Base-by-base conservation (phyloP, 352 stramenopile species). In the Pythium brassicae region DNA sequence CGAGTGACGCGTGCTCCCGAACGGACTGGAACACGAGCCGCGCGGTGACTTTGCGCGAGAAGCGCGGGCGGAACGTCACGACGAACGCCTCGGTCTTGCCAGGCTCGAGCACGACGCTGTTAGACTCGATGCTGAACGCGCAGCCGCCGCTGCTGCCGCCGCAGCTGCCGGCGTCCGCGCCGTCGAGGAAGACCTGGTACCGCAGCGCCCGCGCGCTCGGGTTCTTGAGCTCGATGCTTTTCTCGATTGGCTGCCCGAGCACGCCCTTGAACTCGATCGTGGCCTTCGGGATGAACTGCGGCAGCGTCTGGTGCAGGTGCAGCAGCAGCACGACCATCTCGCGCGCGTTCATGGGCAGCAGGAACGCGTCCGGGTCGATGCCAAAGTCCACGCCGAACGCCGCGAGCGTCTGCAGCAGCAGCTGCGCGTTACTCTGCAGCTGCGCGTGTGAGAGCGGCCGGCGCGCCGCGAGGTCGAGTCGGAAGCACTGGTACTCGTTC, bases 141-240 rank as follows among this genome's bases (percentile, higher is more conserved):
- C 72, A 85, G 3, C 50, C 51, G 0, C 39, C 40, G 0, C 34
- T 35, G 19, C 35, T 29, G 37, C 26, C 50, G 3, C 19, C n/a
- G 7, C 10, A 47, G 25, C 26, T 34, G 0, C 26, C 23, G 4
- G 47, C 49, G 26, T 53, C 48, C 0, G 43, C 66, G 32, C 63
- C 83, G 45, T 97, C 86, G 2, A 98, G 57, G 42, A 89, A 92
- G 3, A 98, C 89, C 5, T 92, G 74, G 54, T 98, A 98, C 4
- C 67, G 72, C 35, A 98, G 78, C 5, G 76, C 64, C 7, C 78
- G 83, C 3, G 74, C 71, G 20, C 84, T 92, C 7, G 92, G 87
- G 55, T 98, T 98, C 57, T 87, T 90, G 2, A 98, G 71, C 59
- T 98, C 94, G 32, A 98, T 98, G 8, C 64, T 95, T 48, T 98